Conservation (phyloP, 148 eudicot species). For the Amaranthus hypochondriacus region DNA sequence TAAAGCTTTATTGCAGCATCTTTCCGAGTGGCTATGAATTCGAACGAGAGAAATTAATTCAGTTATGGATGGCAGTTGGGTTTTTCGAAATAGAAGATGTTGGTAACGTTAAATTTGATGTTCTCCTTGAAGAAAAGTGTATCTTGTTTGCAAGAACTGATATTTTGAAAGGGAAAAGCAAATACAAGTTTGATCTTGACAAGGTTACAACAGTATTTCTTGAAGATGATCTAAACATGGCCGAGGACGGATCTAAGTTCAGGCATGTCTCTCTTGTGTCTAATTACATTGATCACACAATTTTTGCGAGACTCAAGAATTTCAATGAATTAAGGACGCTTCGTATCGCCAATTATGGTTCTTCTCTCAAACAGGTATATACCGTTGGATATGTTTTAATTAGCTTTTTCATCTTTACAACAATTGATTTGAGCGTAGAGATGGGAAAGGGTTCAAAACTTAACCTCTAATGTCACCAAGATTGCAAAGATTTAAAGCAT, state of each 20-base stretch:
- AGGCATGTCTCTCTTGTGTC: constrained; percentile 7
- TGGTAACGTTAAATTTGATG: not conserved
- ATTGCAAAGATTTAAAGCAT: too few species aligned
- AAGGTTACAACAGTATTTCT: not conserved
- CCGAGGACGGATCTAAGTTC: not conserved
- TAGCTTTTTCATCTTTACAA: too few species aligned
- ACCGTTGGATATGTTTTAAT: too few species aligned
- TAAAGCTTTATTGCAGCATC: not conserved
- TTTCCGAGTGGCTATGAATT: constrained; percentile 8
- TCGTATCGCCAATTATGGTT: constrained; percentile 7
- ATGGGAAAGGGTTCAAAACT: too few species aligned
- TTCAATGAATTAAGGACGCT: constrained; percentile 3
- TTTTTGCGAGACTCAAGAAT: not conserved
- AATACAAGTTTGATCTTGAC: not conserved
- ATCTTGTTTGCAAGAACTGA: not conserved
- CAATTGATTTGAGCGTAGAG: too few species aligned
- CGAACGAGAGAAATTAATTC: constrained; percentile 4
- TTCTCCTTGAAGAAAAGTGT: not conserved
- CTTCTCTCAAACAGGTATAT: constrained; percentile 3
- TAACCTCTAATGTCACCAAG: too few species aligned
- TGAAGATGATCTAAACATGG: not conserved
- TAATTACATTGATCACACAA: not conserved
- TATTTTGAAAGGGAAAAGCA: not conserved
- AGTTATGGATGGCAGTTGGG: constrained; percentile 5
- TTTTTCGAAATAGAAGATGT: not conserved